Percentiles rank a stretch among this genome's conserved stretches.
These are phyloP conservation scores for Lupinus albus DNA, from an alignment of 306 rosid genomes.

Conservation along the genomic window DNA sequence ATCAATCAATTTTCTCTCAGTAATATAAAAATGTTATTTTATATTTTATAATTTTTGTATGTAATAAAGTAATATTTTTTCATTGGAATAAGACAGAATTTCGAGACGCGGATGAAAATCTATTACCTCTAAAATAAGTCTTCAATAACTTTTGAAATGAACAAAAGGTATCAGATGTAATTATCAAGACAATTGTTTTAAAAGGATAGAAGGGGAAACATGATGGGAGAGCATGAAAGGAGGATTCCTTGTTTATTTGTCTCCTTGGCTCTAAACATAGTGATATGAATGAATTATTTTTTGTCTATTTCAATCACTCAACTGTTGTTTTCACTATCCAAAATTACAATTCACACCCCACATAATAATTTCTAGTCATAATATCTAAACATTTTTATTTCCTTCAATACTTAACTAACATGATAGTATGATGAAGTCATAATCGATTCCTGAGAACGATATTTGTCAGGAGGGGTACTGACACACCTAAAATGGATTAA, in stretches of 20 bases:
- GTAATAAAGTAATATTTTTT: no score
- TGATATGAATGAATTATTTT: constrained; percentile 51
- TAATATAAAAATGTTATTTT: no score
- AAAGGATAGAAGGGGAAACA: constrained; percentile 36
- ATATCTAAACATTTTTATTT: neutral
- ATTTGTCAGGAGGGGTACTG: no score
- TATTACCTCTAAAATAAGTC: constrained; percentile 30
- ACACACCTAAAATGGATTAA: no score
- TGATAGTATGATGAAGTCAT: no score
- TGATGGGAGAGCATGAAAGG: constrained; percentile 54
- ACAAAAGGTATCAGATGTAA: constrained; percentile 45
- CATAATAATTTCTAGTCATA: neutral
- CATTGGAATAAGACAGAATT: no score
- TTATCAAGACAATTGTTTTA: constrained; percentile 32
- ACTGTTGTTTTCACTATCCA: constrained; percentile 53
- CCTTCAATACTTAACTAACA: no score
- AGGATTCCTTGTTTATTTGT: constrained; percentile 68
- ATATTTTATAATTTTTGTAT: no score
- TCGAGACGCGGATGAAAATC: no score
- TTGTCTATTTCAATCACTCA: constrained; percentile 47
- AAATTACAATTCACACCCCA: constrained; percentile 28
- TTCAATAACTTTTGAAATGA: constrained; percentile 49
- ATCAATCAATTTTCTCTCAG: no score
- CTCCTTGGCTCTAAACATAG: constrained; percentile 56
- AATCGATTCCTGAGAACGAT: no score